phyloP scores from a whole-genome alignment of 2,329 filamentous ascomycete genomes.

The Fusarium nygamai region DNA sequence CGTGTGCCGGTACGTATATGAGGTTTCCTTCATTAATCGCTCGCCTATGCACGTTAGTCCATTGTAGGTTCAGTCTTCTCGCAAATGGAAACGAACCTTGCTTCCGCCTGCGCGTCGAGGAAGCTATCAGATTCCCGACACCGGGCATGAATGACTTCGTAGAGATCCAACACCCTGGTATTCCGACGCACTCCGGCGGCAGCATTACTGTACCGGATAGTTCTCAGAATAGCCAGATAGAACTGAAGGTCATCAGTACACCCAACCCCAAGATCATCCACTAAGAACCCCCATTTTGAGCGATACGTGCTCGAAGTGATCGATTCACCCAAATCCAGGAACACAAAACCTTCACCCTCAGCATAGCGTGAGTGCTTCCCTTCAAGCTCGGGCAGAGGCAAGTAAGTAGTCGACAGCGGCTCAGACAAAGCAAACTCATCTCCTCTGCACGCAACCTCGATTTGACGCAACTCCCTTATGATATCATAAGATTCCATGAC shows the following conservation, averaged over 20 bases:
- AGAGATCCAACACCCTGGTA: conserved; percentile 26
- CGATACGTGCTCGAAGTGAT: conserved; percentile 15
- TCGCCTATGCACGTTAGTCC: background rate
- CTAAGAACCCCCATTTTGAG: conserved; percentile 32
- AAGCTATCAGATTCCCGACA: conserved; percentile 26
- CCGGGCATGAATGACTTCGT: conserved; percentile 26
- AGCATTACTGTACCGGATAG: conserved; percentile 2
- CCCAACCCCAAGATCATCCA: conserved; percentile 28
- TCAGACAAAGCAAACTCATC: background rate
- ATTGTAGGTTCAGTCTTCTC: fast-evolving
- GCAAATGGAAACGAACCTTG: conserved; percentile 1
- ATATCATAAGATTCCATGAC: background rate
- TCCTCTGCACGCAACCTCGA: conserved; percentile 22
- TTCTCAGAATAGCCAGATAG: conserved; percentile 24
- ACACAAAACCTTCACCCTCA: conserved; percentile 24
- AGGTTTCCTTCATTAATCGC: conserved; percentile 1
- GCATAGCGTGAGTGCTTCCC: conserved; percentile 24
- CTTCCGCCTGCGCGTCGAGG: background rate
- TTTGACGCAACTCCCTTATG: background rate
- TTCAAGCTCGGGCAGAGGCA: conserved; percentile 32
- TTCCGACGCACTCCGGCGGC: conserved; percentile 2
- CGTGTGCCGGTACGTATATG: conserved; percentile 17
- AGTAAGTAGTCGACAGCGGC: conserved; percentile 7
- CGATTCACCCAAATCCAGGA: conserved; percentile 24
- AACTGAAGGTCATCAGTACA: conserved; percentile 30